Evolutionary conservation across 108 stramenopile genomes (phyloP).

Genomic region (Fistulifera pelliculosa): DNA sequence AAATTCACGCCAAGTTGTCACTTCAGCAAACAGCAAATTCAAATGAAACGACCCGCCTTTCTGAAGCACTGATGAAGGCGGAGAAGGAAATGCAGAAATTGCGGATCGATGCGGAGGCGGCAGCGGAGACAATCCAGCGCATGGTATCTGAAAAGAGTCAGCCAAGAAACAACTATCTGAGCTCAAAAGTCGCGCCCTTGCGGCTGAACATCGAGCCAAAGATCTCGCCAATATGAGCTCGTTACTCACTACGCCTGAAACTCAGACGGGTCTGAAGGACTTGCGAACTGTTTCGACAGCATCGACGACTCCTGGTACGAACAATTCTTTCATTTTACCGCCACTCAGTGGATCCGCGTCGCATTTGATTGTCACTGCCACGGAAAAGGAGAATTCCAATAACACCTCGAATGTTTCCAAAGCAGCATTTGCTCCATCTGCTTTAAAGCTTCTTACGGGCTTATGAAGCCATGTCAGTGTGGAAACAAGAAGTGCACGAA

Average conservation of each 20-base stretch:
- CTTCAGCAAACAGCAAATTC: conserved; percentile 11
- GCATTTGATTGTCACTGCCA: too few species aligned
- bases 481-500: conserved; percentile 30
- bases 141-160: conserved; percentile 31
- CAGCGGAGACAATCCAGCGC: conserved; percentile 34
- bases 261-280: too few species aligned
- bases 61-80: conserved; percentile 26
- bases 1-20: conserved; percentile 39
- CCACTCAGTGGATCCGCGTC: neutral
- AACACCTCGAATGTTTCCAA: too few species aligned
- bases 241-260: too few species aligned
- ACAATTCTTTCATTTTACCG: neutral
- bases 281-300: too few species aligned
- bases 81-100: conserved; percentile 45
- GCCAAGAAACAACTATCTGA: conserved; percentile 33
- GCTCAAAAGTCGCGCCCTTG: conserved; percentile 28
- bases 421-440: conserved; percentile 29
- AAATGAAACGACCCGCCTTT: conserved; percentile 32
- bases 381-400: too few species aligned
- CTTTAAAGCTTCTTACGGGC: conserved; percentile 20
- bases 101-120: conserved; percentile 40
- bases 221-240: neutral
- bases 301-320: neutral
- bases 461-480: conserved; percentile 46
- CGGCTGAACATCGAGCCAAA: conserved; percentile 22